phyloP scores from a whole-genome alignment of 129 eudicot genomes.

The Tagetes erecta region DNA sequence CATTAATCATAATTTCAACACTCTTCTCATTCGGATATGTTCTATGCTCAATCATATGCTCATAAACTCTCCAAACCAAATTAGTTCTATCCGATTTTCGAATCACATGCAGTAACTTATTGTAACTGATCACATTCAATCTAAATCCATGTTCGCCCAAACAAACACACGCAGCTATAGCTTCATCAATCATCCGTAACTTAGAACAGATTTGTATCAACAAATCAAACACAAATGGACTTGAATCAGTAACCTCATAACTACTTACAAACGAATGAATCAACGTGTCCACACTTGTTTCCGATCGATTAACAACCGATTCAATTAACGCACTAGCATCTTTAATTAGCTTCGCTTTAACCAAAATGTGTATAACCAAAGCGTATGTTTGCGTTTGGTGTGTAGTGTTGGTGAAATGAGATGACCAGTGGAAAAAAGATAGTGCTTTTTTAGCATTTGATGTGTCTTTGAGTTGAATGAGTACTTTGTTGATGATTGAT shows the following conservation, averaged over 20 bases:
- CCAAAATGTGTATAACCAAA: slow-evolving; percentile 64
- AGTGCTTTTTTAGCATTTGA: slow-evolving; percentile 58
- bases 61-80: slow-evolving; percentile 70
- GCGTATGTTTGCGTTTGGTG: slow-evolving; percentile 58
- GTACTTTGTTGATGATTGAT: slow-evolving; percentile 41
- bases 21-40: slow-evolving; percentile 67
- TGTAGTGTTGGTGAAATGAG: slow-evolving; percentile 41
- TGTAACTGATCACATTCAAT: slow-evolving; percentile 60
- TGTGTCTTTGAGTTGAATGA: slow-evolving; percentile 70
- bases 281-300: slow-evolving; percentile 23
- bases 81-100: slow-evolving; percentile 46
- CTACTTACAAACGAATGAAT: slow-evolving; percentile 43
- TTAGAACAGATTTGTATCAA: slow-evolving; percentile 70
- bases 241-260: slow-evolving; percentile 46
- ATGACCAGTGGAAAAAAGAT: slow-evolving; percentile 82
- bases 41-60: slow-evolving; percentile 69
- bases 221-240: slow-evolving; percentile 74
- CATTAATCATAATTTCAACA: slow-evolving; percentile 52
- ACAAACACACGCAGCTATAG: slow-evolving; percentile 43
- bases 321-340: slow-evolving; percentile 72
- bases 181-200: slow-evolving; percentile 59
- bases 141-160: slow-evolving; percentile 59
- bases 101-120: slow-evolving; percentile 61
- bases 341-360: slow-evolving; percentile 50
- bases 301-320: slow-evolving; percentile 45